Percentiles rank a stretch among this genome's conserved stretches.
Conservation (phyloP, 495 filamentous ascomycete species). For the Neurospora tetraspora region DNA sequence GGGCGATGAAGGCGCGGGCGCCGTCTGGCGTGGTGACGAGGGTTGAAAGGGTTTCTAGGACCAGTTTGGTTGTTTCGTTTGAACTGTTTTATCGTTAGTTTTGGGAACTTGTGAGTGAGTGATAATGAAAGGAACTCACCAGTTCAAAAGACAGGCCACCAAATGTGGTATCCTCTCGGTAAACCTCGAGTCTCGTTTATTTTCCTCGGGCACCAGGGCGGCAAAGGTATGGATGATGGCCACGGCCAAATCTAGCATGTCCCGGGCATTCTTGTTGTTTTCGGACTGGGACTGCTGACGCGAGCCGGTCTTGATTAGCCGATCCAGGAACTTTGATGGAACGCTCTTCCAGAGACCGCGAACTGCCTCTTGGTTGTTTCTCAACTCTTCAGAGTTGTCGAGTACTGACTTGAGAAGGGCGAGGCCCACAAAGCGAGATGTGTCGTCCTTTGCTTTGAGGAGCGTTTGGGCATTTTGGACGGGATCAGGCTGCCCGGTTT, state of each 20-base stretch:
- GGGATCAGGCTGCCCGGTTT: constrained; percentile 5
- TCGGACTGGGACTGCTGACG: constrained; percentile 6
- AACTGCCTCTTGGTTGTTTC: constrained; percentile 26
- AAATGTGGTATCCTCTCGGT: constrained; percentile 40
- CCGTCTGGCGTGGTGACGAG: constrained; percentile 39
- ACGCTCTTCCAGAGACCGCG: constrained; percentile 43
- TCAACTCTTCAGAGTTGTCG: constrained; percentile 40
- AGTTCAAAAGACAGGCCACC: constrained; percentile 37
- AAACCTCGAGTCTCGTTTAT: constrained; percentile 32
- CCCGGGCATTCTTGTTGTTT: constrained; percentile 27
- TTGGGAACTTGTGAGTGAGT: background rate
- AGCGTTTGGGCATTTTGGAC: constrained; percentile 35
- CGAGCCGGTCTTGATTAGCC: constrained; percentile 44
- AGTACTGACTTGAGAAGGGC: constrained; percentile 50
- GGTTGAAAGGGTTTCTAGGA: constrained; percentile 43
- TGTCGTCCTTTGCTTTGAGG: constrained; percentile 50
- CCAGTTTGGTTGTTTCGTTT: constrained; percentile 37
- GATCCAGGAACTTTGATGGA: constrained; percentile 48
- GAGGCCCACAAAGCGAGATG: constrained; percentile 55
- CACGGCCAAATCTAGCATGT: constrained; percentile 53
- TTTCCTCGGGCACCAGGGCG: constrained; percentile 36
- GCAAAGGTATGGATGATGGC: constrained; percentile 50
- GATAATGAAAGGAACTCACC: constrained; percentile 26
- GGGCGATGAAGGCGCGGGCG: constrained; percentile 30
- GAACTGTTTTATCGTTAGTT: constrained; percentile 31